A percentile compares a stretch with the other conserved stretches of the same genome.
phyloP scores from a whole-genome alignment of 1,139 yeast genomes.

The Pichia sp. region DNA sequence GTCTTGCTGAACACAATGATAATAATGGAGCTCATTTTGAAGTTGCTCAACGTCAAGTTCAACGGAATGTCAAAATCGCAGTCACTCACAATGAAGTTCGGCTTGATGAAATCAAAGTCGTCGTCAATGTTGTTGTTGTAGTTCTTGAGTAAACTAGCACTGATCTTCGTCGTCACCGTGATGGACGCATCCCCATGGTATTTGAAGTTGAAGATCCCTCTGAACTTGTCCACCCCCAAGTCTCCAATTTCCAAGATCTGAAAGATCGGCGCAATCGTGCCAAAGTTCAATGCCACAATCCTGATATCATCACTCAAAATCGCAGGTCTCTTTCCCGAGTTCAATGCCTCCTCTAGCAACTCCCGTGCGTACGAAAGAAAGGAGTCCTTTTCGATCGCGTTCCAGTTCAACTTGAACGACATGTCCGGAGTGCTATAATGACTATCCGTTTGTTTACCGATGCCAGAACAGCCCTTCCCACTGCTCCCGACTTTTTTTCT shows the following conservation, averaged over 20 bases:
- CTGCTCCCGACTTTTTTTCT: too few species aligned
- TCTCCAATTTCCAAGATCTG: slow-evolving; percentile 87
- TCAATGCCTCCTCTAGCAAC: slow-evolving; percentile 70
- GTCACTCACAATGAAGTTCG: slow-evolving; percentile 61
- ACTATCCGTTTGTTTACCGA: not conserved
- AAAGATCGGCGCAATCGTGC: slow-evolving; percentile 70
- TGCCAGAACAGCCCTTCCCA: too few species aligned
- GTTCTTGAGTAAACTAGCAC: slow-evolving; percentile 78
- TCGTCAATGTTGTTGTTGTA: slow-evolving; percentile 51
- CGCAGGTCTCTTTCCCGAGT: slow-evolving; percentile 66
- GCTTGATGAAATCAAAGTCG: slow-evolving; percentile 48
- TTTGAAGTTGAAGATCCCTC: slow-evolving; percentile 80
- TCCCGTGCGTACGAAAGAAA: slow-evolving; percentile 64
- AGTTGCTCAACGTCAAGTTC: slow-evolving; percentile 68
- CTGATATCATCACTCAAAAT: slow-evolving; percentile 70
- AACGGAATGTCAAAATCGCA: slow-evolving; percentile 75
- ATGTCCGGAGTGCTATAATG: slow-evolving; percentile 32
- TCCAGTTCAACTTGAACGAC: slow-evolving; percentile 83
- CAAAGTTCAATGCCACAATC: slow-evolving; percentile 73
- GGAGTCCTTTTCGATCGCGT: slow-evolving; percentile 65
- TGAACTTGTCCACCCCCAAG: slow-evolving; percentile 69
- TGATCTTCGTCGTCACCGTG: slow-evolving; percentile 76
- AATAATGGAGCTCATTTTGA: slow-evolving; percentile 73
- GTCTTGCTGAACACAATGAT: slow-evolving; percentile 77
- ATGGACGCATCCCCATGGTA: slow-evolving; percentile 79